Evolutionary conservation across 2,329 filamentous ascomycete genomes (phyloP), one percentile per base, ranked within the genome.

Genomic region (Penicillium sp.): DNA sequence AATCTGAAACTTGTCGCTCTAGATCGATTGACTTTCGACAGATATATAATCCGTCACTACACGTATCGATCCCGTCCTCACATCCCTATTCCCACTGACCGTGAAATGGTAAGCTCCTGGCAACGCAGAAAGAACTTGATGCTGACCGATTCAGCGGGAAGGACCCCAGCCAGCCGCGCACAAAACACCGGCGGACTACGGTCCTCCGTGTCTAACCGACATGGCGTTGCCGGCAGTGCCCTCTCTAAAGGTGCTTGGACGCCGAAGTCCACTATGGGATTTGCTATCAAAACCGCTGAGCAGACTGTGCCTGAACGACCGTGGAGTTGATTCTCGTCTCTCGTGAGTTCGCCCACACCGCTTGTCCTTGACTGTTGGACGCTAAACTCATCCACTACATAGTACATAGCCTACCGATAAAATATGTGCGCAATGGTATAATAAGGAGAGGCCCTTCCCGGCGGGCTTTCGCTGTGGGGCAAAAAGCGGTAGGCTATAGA

Each of bases 161-260:
- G 55, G 58, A 30, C 26, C 58, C 35, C 54, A 61, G 38, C 58
- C 62, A 30, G 62, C 50, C 23, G 50, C 61, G 6, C 55, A 64
- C 44, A 61, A 51, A 51, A 64, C 55, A 30, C 62, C 62, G 26
- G 58, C 58, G 31, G 58, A 61, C 59, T 64, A 64, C n/a, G 26
- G 35, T 38, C 35, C 35, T 38, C 35, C 35, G 35, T 38, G 9
- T 38, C 35, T 3, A 9, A 38, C 35, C 35, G 9, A 38, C 35
- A 38, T 50, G 48, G 7, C n/a, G 15, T 29, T 50, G 47, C 47
- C 47, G 47, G 15, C 15, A 50, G 23, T 50, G 15, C 47, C 47
- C 47, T 50, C 47, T 19, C 47, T 49, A 30, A 30, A 17, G 47
- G 47, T 49, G 47, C 47, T 15, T 49, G 47, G 47, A 49, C 19